These are phyloP conservation scores for Macrophomina pseudophaseolina DNA, from an alignment of 2,329 filamentous ascomycete genomes.

Conservation along the genomic window DNA sequence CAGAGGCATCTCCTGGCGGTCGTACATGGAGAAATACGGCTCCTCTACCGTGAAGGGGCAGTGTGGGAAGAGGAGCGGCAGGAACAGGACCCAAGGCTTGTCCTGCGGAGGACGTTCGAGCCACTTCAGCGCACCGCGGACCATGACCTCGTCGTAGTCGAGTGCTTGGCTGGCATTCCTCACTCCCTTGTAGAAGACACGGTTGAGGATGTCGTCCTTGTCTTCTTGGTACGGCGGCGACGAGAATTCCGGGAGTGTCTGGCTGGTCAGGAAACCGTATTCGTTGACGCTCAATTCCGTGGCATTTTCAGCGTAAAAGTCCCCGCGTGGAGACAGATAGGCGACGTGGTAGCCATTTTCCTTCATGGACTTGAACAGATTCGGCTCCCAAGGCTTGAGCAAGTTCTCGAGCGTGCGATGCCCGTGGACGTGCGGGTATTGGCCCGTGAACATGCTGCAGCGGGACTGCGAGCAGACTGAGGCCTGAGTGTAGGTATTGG, in stretches of 20 bases:
- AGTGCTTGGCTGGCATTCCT: constrained; percentile 44
- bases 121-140: constrained; percentile 51
- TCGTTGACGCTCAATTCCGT: constrained; percentile 54
- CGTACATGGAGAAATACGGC: constrained; percentile 56
- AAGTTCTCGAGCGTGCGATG: constrained; percentile 55
- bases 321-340: constrained; percentile 50
- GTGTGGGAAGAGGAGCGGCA: constrained; percentile 53
- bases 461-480: constrained; percentile 55
- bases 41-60: constrained; percentile 57
- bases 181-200: constrained; percentile 51
- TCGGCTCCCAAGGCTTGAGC: constrained; percentile 57
- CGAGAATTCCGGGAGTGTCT: constrained; percentile 35
- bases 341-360: constrained; percentile 55
- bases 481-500: constrained; percentile 54
- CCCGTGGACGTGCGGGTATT: constrained; percentile 53
- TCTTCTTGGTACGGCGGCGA: constrained; percentile 23
- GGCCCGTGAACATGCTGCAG: constrained; percentile 55
- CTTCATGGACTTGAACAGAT: constrained; percentile 52
- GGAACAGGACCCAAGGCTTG: constrained; percentile 51
- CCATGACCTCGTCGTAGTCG: constrained; percentile 54
- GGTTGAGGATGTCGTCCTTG: constrained; percentile 45
- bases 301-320: constrained; percentile 51
- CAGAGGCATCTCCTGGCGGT: constrained; percentile 38
- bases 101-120: constrained; percentile 49
- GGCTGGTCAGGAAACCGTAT: constrained; percentile 51